Evolutionary conservation across 371 early-diverging fungal genomes (phyloP).

Genomic region (Syncephalastrum monosporum): DNA sequence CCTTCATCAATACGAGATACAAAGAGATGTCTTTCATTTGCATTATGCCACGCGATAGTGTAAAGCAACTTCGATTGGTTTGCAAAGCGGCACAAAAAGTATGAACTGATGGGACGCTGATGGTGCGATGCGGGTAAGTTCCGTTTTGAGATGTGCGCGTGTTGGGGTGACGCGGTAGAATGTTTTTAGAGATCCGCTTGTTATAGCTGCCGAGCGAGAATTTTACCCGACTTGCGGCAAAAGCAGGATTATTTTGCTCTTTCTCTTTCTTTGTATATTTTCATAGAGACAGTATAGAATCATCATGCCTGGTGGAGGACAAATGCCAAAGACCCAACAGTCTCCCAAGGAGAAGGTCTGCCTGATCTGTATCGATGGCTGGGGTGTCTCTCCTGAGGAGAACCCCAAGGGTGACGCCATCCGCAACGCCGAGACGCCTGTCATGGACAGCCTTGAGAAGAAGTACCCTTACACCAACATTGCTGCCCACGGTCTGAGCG

Average conservation of each 20-base stretch:
- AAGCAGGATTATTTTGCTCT: conserved; percentile 4
- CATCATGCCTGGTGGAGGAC: conserved; percentile 54
- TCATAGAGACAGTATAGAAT: conserved; percentile 2
- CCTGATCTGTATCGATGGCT: conserved; percentile 91
- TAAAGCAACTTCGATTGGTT: too few species aligned
- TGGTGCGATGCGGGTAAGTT: too few species aligned
- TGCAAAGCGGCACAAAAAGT: too few species aligned
- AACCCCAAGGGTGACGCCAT: conserved; percentile 90
- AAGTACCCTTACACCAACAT: conserved; percentile 77
- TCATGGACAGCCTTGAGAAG: conserved; percentile 82
- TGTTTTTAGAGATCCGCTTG: too few species aligned
- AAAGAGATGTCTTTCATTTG: too few species aligned
- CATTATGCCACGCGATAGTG: too few species aligned
- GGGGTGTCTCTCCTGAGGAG: conserved; percentile 84
- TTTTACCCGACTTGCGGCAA: too few species aligned
- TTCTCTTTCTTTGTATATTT: conserved; percentile 8
- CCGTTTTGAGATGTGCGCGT: too few species aligned
- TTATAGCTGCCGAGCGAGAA: too few species aligned
- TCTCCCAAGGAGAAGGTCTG: conserved; percentile 63
- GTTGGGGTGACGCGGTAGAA: too few species aligned
- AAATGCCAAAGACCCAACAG: conserved; percentile 46
- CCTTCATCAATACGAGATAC: too few species aligned
- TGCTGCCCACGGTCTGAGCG: conserved; percentile 95
- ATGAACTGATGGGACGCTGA: too few species aligned
- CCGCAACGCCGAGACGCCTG: conserved; percentile 90